phyloP scores from a whole-genome alignment of 202 grass and related monocot genomes.

The Panicum hallii region DNA sequence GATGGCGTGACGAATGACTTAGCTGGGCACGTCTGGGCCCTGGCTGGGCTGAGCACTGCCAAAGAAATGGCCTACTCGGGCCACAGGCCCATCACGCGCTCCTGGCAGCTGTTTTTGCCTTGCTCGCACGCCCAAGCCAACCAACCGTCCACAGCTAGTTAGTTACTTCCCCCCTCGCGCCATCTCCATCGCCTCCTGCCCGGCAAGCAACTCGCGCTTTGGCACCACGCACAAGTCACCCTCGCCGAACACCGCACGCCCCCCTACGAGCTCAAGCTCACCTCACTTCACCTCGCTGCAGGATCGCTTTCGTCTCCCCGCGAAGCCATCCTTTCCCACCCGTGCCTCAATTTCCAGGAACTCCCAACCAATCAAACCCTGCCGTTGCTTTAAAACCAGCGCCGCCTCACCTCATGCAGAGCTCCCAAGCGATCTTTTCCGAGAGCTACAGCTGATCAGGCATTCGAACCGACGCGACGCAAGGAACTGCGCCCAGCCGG shows the following conservation, averaged over 20 bases:
- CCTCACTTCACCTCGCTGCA: conserved; percentile 8
- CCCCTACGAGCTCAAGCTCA: not conserved
- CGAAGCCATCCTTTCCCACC: conserved; percentile 90
- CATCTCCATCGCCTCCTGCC: conserved; percentile 47
- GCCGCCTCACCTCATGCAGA: conserved; percentile 45
- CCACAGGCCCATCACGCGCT: not conserved
- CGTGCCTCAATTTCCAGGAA: conserved; percentile 39
- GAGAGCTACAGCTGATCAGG: not conserved
- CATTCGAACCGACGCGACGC: not conserved
- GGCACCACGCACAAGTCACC: conserved; percentile 63
- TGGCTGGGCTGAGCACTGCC: not conserved
- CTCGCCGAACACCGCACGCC: conserved; percentile 20
- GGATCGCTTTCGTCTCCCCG: conserved; percentile 80
- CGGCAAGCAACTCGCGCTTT: conserved; percentile 73
- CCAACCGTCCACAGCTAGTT: not conserved
- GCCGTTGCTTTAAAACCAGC: conserved; percentile 29
- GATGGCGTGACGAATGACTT: not conserved
- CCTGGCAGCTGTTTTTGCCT: not conserved
- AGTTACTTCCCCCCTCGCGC: conserved; percentile 14
- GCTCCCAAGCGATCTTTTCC: conserved; percentile 14
- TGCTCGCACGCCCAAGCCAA: not conserved
- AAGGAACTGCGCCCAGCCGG: not conserved
- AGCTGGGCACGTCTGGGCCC: not conserved
- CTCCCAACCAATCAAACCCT: conserved; percentile 18
- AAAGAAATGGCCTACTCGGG: too few species aligned